Base-by-base conservation (phyloP, 805 yeast species). In the Vanderwaltozyma verrucispora region DNA sequence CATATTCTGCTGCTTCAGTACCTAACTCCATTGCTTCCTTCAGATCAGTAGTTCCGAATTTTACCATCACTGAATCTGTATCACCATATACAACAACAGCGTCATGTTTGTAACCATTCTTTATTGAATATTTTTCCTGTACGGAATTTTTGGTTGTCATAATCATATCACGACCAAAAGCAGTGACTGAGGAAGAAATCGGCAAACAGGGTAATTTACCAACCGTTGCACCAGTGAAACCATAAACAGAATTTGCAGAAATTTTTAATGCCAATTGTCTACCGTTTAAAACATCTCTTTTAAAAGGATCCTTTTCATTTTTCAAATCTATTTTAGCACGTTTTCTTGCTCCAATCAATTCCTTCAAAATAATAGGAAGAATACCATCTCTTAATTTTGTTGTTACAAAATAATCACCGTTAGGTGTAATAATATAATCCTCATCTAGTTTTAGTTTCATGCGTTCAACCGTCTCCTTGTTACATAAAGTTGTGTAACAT, bases 31-130 rank as follows among this genome's bases (percentile, higher is more conserved):
- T 94, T 47, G 95, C 84, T 23, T 81, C 81, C 38, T 69, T 77
- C 44, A 89, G 59, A 53, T 86, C 94, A 9, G 68, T 65, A 24
- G 77, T 75, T 2, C 99, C 99, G 65, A 92, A 92, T 55, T 86
- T 88, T 31, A 92, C 96, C 98, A 92, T 94, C 14, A 92, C 99
- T 8, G 98, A 94, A 71, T 92, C 99, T 0, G 99, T 92, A 62
- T 92, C 99, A 68, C 99, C 99, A 56, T 92, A 92, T 29, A 92
- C 80, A 43, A 92, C 98, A 47, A 80, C 74, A 0, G 97, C 79
- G 63, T 92, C 94, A 54, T 71, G 77, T n/a, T 73, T 69, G 51
- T 69, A 80, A 1, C 97, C 97, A 59, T 89, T 86, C 39, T 73
- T 74, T n/a, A 76, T 79, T 10, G 76, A 71, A 54, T 87, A 92